A percentile compares a stretch with the other conserved stretches of the same genome.
These are phyloP conservation scores for Ephemerocybe angulata DNA, from an alignment of 768 basidiomycete genomes.

Conservation along the genomic window DNA sequence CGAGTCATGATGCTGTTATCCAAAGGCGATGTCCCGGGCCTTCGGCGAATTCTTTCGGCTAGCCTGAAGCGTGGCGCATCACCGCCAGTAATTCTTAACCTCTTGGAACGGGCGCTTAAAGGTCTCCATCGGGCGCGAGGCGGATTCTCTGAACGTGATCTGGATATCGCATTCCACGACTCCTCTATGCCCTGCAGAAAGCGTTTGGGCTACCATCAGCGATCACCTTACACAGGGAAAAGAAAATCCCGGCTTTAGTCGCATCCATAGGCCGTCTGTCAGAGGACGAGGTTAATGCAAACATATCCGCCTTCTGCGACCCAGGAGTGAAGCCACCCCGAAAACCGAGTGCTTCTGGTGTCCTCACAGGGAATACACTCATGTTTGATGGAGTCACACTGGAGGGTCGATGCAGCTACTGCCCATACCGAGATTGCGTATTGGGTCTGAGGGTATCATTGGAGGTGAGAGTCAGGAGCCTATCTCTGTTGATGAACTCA, in stretches of 20 bases:
- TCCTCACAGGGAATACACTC: no score
- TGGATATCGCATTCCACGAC: not conserved
- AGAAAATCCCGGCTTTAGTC: not conserved
- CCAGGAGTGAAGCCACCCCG: no score
- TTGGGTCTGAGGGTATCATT: no score
- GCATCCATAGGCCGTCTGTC: not conserved
- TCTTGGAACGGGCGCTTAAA: not conserved
- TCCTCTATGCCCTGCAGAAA: not conserved
- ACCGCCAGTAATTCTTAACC: not conserved
- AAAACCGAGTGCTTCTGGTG: no score
- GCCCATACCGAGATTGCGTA: not conserved
- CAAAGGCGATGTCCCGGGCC: not conserved
- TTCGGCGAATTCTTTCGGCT: not conserved
- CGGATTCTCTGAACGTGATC: not conserved
- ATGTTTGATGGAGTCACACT: slow-evolving; percentile 1
- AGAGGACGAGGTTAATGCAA: not conserved
- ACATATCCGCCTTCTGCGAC: not conserved
- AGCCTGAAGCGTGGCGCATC: not conserved
- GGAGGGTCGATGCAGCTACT: slow-evolving; percentile 1
- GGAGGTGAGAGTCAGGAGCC: no score
- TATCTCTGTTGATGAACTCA: no score
- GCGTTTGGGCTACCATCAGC: not conserved
- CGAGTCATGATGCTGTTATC: not conserved
- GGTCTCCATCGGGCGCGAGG: not conserved
- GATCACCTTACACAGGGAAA: not conserved